These are phyloP conservation scores for Eimeria acervulina DNA, from an alignment of 169 alveolate genomes.

Conservation along the genomic window DNA sequence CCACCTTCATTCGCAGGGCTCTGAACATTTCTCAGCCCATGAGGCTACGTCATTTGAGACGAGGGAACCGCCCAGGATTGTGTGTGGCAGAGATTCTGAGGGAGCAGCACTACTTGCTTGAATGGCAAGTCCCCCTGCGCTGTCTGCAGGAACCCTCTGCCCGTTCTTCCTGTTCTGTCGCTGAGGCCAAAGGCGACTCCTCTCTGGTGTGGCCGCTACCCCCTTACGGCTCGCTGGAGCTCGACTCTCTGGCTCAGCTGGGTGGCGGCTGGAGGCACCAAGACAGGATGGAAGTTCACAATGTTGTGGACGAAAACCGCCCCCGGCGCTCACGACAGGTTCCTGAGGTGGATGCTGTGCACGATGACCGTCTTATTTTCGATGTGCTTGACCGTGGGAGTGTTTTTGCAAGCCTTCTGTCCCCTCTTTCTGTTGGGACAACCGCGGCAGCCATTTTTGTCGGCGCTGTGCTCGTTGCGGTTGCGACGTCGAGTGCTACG, in stretches of 20 bases:
- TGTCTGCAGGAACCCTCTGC: constrained; percentile 40
- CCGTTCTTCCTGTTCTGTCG: not conserved
- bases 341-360: constrained; percentile 65
- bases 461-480: constrained; percentile 75
- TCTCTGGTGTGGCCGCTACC: constrained; percentile 67
- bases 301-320: constrained; percentile 43
- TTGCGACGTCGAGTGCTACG: constrained; percentile 68
- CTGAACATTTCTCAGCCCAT: constrained; percentile 64
- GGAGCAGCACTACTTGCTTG: constrained; percentile 66
- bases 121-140: constrained; percentile 67
- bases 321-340: constrained; percentile 13
- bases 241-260: not conserved
- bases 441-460: constrained; percentile 72
- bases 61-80: constrained; percentile 62
- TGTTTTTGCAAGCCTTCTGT: constrained; percentile 65
- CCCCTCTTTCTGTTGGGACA: constrained; percentile 57
- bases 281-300: constrained; percentile 25
- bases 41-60: constrained; percentile 72
- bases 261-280: constrained; percentile 35
- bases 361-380: not conserved
- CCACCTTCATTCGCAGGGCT: constrained; percentile 60
- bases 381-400: constrained; percentile 70
- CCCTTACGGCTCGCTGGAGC: constrained; percentile 44
- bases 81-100: constrained; percentile 62
- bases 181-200: constrained; percentile 8